Percentiles rank a stretch among this genome's conserved stretches.
These are phyloP conservation scores for Mycosphaerella arachidis DNA, from an alignment of 2,329 filamentous ascomycete genomes.

Conservation along the genomic window DNA sequence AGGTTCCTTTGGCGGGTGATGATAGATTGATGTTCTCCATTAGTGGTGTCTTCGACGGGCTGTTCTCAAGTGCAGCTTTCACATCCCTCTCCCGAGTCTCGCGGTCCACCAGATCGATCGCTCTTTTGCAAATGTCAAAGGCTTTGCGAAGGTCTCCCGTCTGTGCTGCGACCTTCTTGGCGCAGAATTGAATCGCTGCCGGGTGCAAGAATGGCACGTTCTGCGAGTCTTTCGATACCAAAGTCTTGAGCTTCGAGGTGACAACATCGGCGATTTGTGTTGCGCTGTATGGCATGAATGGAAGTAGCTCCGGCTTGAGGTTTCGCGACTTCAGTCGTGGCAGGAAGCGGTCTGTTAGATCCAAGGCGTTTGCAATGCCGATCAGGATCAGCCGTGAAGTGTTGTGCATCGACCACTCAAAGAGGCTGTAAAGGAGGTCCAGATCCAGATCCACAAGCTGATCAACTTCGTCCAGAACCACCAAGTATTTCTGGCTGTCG, in stretches of 20 bases:
- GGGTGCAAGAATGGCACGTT: slow-evolving; percentile 83
- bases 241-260: slow-evolving; percentile 71
- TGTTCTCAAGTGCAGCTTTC: slow-evolving; percentile 50
- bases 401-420: slow-evolving; percentile 87
- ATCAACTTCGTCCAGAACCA: slow-evolving; percentile 92
- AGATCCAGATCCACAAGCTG: slow-evolving; percentile 84
- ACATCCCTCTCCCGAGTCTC: slow-evolving; percentile 74
- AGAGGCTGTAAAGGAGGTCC: slow-evolving; percentile 86
- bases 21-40: slow-evolving; percentile 76
- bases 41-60: slow-evolving; percentile 69
- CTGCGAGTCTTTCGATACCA: slow-evolving; percentile 43
- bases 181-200: slow-evolving; percentile 86
- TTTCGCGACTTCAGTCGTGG: slow-evolving; percentile 90
- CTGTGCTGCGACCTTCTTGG: slow-evolving; percentile 90
- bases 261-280: slow-evolving; percentile 84
- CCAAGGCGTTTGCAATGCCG: slow-evolving; percentile 92
- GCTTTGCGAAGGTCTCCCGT: slow-evolving; percentile 92
- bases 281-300: slow-evolving; percentile 89
- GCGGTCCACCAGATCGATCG: slow-evolving; percentile 81
- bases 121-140: slow-evolving; percentile 86
- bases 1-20: slow-evolving; percentile 39
- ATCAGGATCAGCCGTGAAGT: slow-evolving; percentile 77
- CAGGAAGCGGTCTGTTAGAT: slow-evolving; percentile 90
- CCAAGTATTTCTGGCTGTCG: slow-evolving; percentile 61
- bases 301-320: slow-evolving; percentile 80